phyloP scores from a whole-genome alignment of 768 basidiomycete species.

The Lactarius tabidus region DNA sequence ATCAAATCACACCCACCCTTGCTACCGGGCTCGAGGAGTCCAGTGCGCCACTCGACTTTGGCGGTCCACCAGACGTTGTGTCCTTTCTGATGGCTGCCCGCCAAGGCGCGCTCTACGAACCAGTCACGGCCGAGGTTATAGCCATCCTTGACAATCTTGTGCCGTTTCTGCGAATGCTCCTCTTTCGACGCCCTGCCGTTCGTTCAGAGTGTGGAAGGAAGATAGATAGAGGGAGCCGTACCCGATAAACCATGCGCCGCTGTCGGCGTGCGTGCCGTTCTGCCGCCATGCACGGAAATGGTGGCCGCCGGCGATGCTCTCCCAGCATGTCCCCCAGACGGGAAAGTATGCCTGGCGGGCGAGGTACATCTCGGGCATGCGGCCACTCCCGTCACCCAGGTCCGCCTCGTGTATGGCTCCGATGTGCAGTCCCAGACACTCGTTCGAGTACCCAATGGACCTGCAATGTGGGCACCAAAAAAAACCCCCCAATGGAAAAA shows the following conservation, averaged over 20 bases:
- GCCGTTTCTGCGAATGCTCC: slow-evolving; percentile 59
- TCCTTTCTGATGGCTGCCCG: slow-evolving; percentile 53
- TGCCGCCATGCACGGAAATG: slow-evolving; percentile 90
- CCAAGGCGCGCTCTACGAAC: slow-evolving; percentile 62
- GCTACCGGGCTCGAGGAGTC: slow-evolving; percentile 63
- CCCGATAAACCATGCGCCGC: slow-evolving; percentile 85
- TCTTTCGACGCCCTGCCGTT: slow-evolving; percentile 66
- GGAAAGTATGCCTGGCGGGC: slow-evolving; percentile 78
- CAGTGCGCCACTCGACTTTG: slow-evolving; percentile 69
- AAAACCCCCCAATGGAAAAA: neutral
- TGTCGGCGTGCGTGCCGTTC: slow-evolving; percentile 68
- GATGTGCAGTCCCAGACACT: slow-evolving; percentile 76
- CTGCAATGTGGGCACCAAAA: slow-evolving; percentile 33
- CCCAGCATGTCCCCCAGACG: slow-evolving; percentile 84
- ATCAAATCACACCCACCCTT: slow-evolving; percentile 46
- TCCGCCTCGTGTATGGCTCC: slow-evolving; percentile 75
- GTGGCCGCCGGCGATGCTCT: slow-evolving; percentile 80
- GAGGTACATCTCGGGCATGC: slow-evolving; percentile 63
- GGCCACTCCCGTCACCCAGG: slow-evolving; percentile 77
- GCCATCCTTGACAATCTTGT: slow-evolving; percentile 72
- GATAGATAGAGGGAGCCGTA: neutral
- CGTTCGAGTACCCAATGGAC: slow-evolving; percentile 77
- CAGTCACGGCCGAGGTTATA: slow-evolving; percentile 82
- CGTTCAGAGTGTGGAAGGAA: neutral
- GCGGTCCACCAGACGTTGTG: slow-evolving; percentile 66